A percentile compares a stretch with the other conserved stretches of the same genome.
phyloP scores from a whole-genome alignment of 1,284 basidiomycete genomes.

The Cryptococcus depauperatus region DNA sequence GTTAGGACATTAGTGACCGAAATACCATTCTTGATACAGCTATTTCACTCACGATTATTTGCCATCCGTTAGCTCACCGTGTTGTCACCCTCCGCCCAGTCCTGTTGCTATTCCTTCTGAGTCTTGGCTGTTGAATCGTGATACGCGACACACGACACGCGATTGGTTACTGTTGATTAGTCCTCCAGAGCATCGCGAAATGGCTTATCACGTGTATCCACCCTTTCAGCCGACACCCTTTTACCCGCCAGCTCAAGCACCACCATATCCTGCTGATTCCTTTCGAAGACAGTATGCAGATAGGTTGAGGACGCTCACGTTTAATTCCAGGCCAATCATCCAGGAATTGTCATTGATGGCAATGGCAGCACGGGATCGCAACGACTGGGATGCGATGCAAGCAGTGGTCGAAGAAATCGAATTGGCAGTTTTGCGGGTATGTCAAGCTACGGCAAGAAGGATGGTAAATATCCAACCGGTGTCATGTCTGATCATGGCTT shows the following conservation, averaged over 20 bases:
- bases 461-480: neutral
- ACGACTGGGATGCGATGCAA: constrained; percentile 62
- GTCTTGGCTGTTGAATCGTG: too few species aligned
- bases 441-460: constrained; percentile 15
- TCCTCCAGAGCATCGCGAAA: neutral
- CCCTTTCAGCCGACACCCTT: constrained; percentile 6
- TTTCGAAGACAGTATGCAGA: constrained; percentile 55
- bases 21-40: neutral
- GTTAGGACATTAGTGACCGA: neutral
- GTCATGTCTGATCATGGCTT: constrained; percentile 8
- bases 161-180: neutral
- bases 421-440: constrained; percentile 62
- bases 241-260: constrained; percentile 3
- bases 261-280: constrained; percentile 26
- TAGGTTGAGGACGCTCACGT: constrained; percentile 73
- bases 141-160: neutral
- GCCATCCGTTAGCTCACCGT: neutral
- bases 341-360: constrained; percentile 91
- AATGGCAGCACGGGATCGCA: constrained; percentile 55
- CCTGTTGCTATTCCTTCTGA: too few species aligned
- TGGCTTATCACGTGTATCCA: constrained; percentile 12
- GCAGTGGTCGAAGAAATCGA: constrained; percentile 83
- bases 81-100: neutral
- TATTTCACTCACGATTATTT: neutral
- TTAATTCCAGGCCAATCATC: constrained; percentile 95